phyloP scores from a whole-genome alignment of 306 rosid genomes.

The Quillaja saponaria region DNA sequence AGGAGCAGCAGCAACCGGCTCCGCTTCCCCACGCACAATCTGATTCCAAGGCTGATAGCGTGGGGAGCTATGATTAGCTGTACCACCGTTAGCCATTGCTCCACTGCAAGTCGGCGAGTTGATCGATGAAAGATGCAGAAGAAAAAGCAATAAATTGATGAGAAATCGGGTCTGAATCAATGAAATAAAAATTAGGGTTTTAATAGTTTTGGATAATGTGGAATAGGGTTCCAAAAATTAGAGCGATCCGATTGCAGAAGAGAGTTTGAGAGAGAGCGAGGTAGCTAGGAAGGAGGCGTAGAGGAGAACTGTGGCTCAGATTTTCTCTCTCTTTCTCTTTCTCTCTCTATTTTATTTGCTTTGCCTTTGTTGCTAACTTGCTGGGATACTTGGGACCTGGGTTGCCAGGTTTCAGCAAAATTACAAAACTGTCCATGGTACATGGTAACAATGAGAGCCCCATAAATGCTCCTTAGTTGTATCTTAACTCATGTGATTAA shows the following conservation, averaged over 20 bases:
- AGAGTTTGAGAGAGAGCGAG: conserved; percentile 1
- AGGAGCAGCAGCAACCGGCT: conserved; percentile 39
- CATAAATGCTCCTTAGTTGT: no score
- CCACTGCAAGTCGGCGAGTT: conserved; percentile 39
- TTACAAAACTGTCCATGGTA: not conserved
- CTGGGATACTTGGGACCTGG: conserved; percentile 5
- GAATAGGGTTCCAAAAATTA: conserved; percentile 54
- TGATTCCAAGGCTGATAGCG: conserved; percentile 73
- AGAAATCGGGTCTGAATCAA: not conserved
- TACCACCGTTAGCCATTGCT: conserved; percentile 51
- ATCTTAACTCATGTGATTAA: no score
- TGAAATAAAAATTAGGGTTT: conserved; percentile 19
- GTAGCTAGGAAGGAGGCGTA: not conserved
- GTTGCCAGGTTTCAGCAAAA: conserved; percentile 23
- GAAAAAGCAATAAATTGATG: conserved; percentile 20
- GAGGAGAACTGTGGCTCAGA: conserved; percentile 22
- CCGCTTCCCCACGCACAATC: conserved; percentile 62
- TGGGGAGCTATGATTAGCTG: no score
- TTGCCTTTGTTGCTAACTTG: conserved; percentile 34
- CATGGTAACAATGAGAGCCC: no score
- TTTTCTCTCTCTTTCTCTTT: conserved; percentile 15
- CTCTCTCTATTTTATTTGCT: conserved; percentile 9
- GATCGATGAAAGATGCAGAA: conserved; percentile 41
- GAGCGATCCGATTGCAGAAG: conserved; percentile 63
- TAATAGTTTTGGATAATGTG: conserved; percentile 19